These are phyloP conservation scores for Moricandia moricandioides DNA, from an alignment of 345 rosid species.

Conservation along the genomic window DNA sequence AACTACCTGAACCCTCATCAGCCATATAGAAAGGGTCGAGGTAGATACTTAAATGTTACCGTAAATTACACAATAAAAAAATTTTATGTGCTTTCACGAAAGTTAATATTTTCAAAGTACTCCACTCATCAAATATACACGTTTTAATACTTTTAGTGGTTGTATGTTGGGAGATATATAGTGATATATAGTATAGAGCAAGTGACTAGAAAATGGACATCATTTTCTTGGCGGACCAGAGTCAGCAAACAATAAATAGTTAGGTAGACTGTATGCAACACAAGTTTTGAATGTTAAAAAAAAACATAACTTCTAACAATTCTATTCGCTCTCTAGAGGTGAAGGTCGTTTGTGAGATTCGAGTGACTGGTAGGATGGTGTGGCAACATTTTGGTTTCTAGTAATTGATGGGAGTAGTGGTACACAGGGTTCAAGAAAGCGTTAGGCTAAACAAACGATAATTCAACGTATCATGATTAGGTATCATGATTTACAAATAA, in stretches of 20 bases:
- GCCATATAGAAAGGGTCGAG: not conserved
- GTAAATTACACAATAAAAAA: not conserved
- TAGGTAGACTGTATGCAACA: not conserved
- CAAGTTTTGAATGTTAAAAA: not conserved
- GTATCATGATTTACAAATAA: no score
- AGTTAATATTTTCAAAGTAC: not conserved
- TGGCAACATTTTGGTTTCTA: not conserved
- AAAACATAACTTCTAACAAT: not conserved
- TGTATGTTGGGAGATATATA: not conserved
- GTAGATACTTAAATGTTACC: conserved; percentile 5
- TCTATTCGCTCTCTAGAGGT: not conserved
- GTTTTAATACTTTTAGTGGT: not conserved
- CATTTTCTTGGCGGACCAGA: not conserved
- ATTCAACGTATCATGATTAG: no score
- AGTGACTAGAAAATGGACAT: not conserved
- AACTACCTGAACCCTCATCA: not conserved
- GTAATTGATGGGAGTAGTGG: no score
- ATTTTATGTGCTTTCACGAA: not conserved
- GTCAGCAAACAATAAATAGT: not conserved
- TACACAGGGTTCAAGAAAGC: no score
- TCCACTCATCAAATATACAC: not conserved
- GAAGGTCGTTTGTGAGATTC: not conserved
- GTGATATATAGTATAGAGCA: not conserved
- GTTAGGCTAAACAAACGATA: no score
- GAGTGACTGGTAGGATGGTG: not conserved